Percentiles rank a stretch among this genome's conserved stretches.
Evolutionary conservation across 2,329 filamentous ascomycete genomes (phyloP).

Genomic region (Venturia carpophila): DNA sequence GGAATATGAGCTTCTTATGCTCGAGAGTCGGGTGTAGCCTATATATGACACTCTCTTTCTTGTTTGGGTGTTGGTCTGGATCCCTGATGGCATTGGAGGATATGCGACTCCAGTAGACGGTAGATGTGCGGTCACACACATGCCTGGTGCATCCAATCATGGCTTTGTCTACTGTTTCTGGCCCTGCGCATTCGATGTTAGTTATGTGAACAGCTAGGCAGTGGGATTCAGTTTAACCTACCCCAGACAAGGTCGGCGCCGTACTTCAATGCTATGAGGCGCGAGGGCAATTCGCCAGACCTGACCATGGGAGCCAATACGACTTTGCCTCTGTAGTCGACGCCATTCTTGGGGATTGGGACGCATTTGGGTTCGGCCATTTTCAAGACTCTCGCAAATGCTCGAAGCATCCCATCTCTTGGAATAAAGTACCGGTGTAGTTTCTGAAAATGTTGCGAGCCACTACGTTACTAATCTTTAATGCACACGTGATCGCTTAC

Average conservation of each 20-base stretch:
- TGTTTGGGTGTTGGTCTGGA: slow-evolving; percentile 47
- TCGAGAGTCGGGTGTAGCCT: slow-evolving; percentile 73
- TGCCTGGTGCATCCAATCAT: slow-evolving; percentile 80
- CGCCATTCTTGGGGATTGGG: slow-evolving; percentile 77
- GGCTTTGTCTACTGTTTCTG: slow-evolving; percentile 86
- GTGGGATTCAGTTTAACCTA: slow-evolving; percentile 30
- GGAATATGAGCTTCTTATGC: slow-evolving; percentile 70
- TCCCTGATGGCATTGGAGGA: slow-evolving; percentile 63
- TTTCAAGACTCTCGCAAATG: slow-evolving; percentile 24
- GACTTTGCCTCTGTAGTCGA: slow-evolving; percentile 88
- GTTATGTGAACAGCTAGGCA: slow-evolving; percentile 2
- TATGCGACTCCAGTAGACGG: slow-evolving; percentile 74
- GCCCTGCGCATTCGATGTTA: slow-evolving; percentile 46
- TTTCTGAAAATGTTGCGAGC: neutral
- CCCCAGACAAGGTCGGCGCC: slow-evolving; percentile 97
- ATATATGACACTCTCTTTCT: slow-evolving; percentile 63
- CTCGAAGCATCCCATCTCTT: slow-evolving; percentile 34
- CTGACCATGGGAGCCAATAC: slow-evolving; percentile 97
- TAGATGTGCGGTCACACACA: slow-evolving; percentile 66
- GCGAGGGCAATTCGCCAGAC: slow-evolving; percentile 88
- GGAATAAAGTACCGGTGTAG: neutral
- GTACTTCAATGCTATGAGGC: slow-evolving; percentile 83
- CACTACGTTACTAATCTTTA: neutral
- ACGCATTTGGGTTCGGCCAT: slow-evolving; percentile 47
- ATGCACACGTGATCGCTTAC: neutral